Conservation (phyloP, 768 basidiomycete species). For the Rhodotorula toruloides region DNA sequence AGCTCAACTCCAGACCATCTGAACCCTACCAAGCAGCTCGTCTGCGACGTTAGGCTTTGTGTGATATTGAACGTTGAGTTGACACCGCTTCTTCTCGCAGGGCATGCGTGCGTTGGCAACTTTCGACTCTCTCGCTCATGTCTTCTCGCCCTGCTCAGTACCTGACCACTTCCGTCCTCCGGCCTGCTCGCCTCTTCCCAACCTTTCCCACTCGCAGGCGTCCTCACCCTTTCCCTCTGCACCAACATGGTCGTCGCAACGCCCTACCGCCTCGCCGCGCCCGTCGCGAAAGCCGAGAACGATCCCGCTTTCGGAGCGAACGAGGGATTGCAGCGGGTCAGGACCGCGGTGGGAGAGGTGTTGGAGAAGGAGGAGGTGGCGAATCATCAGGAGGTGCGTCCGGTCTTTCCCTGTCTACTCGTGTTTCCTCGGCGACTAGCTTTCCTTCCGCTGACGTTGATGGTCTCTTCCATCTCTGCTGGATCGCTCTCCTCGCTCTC, state of each 20-base stretch:
- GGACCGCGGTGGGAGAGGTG: slow-evolving; percentile 53
- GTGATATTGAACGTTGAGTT: no score
- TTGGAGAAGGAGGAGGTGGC: slow-evolving; percentile 31
- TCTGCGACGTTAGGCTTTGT: no score
- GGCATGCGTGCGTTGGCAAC: no score
- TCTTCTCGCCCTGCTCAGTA: no score
- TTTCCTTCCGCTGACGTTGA: slow-evolving; percentile 57
- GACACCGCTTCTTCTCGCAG: no score
- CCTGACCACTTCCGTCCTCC: not conserved
- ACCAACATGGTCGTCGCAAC: slow-evolving; percentile 79
- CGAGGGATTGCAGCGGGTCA: no score
- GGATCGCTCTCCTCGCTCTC: not conserved
- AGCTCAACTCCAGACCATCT: no score
- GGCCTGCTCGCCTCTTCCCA: not conserved
- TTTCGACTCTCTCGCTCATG: no score
- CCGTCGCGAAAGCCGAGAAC: slow-evolving; percentile 62
- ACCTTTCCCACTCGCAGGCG: slow-evolving; percentile 44
- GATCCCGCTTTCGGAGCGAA: slow-evolving; percentile 59
- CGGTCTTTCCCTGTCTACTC: not conserved
- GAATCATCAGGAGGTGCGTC: slow-evolving; percentile 36
- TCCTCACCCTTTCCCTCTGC: slow-evolving; percentile 74
- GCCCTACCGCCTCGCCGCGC: slow-evolving; percentile 50
- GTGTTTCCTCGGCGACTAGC: slow-evolving; percentile 15
- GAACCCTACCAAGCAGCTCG: no score
- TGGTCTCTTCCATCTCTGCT: no score